phyloP scores from a whole-genome alignment of 2,329 filamentous ascomycete genomes.

The Fusarium continuum region DNA sequence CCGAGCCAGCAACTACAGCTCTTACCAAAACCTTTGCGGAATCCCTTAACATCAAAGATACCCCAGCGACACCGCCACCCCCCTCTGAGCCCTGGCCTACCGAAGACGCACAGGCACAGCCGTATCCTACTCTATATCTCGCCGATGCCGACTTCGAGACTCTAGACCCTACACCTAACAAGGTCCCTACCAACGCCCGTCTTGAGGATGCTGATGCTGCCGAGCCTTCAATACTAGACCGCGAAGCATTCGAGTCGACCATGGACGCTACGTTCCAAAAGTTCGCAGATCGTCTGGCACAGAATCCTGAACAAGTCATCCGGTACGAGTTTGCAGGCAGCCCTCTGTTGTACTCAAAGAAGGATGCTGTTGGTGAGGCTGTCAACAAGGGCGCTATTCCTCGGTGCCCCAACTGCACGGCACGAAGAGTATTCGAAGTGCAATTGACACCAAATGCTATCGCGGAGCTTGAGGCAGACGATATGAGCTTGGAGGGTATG shows the following conservation, averaged over 20 bases:
- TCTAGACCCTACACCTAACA: constrained; percentile 68
- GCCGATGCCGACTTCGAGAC: constrained; percentile 93
- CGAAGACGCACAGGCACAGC: constrained; percentile 67
- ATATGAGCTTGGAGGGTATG: constrained; percentile 82
- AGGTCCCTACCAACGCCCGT: constrained; percentile 60
- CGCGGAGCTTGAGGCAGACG: constrained; percentile 83
- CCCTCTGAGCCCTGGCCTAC: constrained; percentile 79
- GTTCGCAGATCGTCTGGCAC: constrained; percentile 79
- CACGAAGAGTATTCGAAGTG: constrained; percentile 83
- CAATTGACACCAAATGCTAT: constrained; percentile 94
- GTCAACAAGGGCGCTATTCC: constrained; percentile 70
- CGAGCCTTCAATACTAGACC: constrained; percentile 65
- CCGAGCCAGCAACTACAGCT: constrained; percentile 41
- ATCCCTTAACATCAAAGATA: constrained; percentile 76
- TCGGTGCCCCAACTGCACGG: constrained; percentile 79
- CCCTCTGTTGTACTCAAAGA: constrained; percentile 82
- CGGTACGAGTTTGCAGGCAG: constrained; percentile 79
- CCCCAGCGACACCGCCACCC: constrained; percentile 46
- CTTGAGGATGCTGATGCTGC: constrained; percentile 53
- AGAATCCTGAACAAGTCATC: constrained; percentile 85
- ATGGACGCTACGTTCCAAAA: constrained; percentile 82
- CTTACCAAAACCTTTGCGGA: constrained; percentile 74
- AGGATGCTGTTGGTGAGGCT: constrained; percentile 75
- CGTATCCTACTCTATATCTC: constrained; percentile 82
- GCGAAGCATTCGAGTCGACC: constrained; percentile 75